A percentile compares a stretch with the other conserved stretches of the same genome.
Conservation (phyloP, 2,329 filamentous ascomycete genomes). For the Purpureocillium lavendulum region DNA sequence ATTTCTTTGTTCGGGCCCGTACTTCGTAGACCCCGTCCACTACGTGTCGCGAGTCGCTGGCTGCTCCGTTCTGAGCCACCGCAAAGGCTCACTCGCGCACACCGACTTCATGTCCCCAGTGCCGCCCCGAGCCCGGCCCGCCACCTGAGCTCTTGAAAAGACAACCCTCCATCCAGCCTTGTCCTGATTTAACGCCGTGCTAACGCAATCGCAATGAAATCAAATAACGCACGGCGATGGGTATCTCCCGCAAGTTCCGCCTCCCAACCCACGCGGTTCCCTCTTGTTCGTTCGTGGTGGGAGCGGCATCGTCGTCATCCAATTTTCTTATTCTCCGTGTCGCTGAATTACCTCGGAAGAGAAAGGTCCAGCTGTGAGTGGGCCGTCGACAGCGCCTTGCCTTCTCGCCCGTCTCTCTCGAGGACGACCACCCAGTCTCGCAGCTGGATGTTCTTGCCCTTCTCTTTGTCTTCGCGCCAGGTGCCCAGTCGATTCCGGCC, state of each 20-base stretch:
- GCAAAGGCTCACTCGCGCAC: too few relatives aligned
- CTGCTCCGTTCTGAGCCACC: too few relatives aligned
- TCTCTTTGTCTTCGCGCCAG: slow-evolving; percentile 70
- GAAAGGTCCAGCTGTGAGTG: slow-evolving; percentile 45
- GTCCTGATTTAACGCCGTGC: slow-evolving; percentile 9
- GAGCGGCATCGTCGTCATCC: not conserved
- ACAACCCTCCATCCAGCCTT: not conserved
- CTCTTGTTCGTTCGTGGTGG: not conserved
- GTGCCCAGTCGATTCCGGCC: slow-evolving; percentile 59
- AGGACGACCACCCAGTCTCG: slow-evolving; percentile 74
- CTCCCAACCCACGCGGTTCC: slow-evolving; percentile 1
- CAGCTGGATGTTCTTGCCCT: slow-evolving; percentile 72
- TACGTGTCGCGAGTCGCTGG: too few relatives aligned
- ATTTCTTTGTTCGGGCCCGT: too few relatives aligned
- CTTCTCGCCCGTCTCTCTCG: slow-evolving; percentile 67
- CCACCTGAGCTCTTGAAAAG: not conserved
- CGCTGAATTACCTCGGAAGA: slow-evolving; percentile 26
- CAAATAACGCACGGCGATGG: slow-evolving; percentile 16
- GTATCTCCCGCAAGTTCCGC: slow-evolving; percentile 17
- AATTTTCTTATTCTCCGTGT: too few relatives aligned
- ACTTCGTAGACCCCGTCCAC: too few relatives aligned
- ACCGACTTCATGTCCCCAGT: too few relatives aligned
- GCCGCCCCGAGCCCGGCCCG: too few relatives aligned
- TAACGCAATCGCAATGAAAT: slow-evolving; percentile 8
- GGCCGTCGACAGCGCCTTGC: slow-evolving; percentile 50